Evolutionary conservation across 1,284 basidiomycete species (phyloP).

Genomic region (Puccinia polysora): DNA sequence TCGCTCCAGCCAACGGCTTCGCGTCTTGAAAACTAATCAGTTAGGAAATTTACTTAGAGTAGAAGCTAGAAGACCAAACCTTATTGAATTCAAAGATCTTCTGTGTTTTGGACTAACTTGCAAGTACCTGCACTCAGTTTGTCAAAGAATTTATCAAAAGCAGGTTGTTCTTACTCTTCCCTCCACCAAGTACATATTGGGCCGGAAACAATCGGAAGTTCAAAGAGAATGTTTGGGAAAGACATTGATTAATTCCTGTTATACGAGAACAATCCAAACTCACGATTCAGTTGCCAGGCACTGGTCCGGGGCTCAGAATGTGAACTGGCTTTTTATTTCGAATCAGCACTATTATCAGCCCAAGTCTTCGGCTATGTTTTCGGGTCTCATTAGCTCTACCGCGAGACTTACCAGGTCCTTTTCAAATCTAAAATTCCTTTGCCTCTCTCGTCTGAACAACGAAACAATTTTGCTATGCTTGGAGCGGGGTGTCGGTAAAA

Average conservation of each 20-base stretch:
- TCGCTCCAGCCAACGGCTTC: slow-evolving; percentile 3
- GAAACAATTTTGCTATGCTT: slow-evolving; percentile 19
- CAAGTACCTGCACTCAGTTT: slow-evolving; percentile 25
- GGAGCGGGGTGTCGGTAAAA: slow-evolving; percentile 12
- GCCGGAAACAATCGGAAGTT: not conserved
- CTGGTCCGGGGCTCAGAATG: slow-evolving; percentile 19
- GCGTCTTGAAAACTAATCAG: slow-evolving; percentile 12
- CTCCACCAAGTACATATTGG: slow-evolving; percentile 4
- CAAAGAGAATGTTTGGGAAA: not conserved
- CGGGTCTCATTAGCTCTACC: slow-evolving; percentile 10
- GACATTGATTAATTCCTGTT: not conserved
- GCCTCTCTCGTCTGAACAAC: slow-evolving; percentile 14
- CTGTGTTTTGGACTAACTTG: slow-evolving; percentile 21
- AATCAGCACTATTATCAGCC: slow-evolving; percentile 23
- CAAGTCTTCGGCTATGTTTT: slow-evolving; percentile 11
- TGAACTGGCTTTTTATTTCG: slow-evolving; percentile 28
- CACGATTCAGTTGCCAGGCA: slow-evolving; percentile 7
- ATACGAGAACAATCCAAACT: slow-evolving; percentile 19
- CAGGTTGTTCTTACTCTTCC: slow-evolving; percentile 24
- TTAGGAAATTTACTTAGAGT: slow-evolving; percentile 4
- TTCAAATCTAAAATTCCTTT: slow-evolving; percentile 21
- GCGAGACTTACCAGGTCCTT: slow-evolving; percentile 17
- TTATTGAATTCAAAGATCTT: slow-evolving; percentile 25
- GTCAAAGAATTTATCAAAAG: slow-evolving; percentile 37
- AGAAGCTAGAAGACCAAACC: not conserved